Evolutionary conservation across 139 green algal genomes (phyloP).

Genomic region (Tetradesmus obliquus): DNA sequence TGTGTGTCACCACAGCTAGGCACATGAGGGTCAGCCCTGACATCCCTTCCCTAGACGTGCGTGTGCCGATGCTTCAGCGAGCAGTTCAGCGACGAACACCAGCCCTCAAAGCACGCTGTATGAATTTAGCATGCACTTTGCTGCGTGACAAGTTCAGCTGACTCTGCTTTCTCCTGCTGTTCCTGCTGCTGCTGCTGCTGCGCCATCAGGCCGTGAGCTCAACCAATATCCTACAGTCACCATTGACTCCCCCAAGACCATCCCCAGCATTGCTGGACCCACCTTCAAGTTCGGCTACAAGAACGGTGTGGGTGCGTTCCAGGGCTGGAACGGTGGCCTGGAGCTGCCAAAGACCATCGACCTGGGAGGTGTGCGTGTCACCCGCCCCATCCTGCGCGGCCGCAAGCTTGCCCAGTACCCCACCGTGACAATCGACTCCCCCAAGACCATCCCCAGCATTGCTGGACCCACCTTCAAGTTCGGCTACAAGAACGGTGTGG

Average conservation of each 20-base stretch:
- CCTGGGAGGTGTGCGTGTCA: slow-evolving; percentile 20
- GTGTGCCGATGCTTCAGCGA: too few relatives aligned
- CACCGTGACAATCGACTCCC: neutral
- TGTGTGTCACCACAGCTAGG: neutral
- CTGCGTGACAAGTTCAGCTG: neutral
- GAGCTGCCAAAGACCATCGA: slow-evolving; percentile 38
- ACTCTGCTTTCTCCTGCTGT: neutral
- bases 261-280: slow-evolving; percentile 24
- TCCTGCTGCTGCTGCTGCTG: neutral
- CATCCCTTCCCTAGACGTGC: neutral
- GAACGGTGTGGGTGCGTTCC: slow-evolving; percentile 34
- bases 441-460: slow-evolving; percentile 35
- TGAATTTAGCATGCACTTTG: neutral
- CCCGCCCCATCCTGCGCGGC: slow-evolving; percentile 17
- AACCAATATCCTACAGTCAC: neutral
- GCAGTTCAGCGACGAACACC: too few relatives aligned
- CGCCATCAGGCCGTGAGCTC: neutral
- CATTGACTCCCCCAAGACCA: slow-evolving; percentile 5
- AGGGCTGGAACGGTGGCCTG: slow-evolving; percentile 41
- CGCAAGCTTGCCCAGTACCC: slow-evolving; percentile 19
- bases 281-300: slow-evolving; percentile 29
- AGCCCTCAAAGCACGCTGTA: too few relatives aligned
- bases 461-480: slow-evolving; percentile 31
- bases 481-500: slow-evolving; percentile 31
- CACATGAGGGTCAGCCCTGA: neutral